Conservation (phyloP, 352 stramenopile species). For the Hyaloperonospora brassicae region DNA sequence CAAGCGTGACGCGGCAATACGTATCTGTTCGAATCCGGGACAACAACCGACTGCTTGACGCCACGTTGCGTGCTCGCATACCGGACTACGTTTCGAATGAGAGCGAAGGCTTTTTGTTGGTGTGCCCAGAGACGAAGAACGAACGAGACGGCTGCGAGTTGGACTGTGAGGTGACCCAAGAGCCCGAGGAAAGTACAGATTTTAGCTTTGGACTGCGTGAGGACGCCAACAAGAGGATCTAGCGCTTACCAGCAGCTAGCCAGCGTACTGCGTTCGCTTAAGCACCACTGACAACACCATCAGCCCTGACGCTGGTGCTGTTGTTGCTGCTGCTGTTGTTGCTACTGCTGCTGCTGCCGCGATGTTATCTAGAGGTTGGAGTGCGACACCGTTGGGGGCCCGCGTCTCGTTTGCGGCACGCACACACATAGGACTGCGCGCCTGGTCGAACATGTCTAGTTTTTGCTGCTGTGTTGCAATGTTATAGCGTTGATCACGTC, state of each 20-base stretch:
- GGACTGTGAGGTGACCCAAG: constrained; percentile 9
- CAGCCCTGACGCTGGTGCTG: constrained; percentile 27
- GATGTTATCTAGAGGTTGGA: not conserved
- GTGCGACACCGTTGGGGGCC: not conserved
- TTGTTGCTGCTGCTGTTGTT: constrained; percentile 18
- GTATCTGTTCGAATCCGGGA: constrained; percentile 73
- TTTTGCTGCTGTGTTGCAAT: too few relatives aligned
- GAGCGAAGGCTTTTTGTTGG: constrained; percentile 58
- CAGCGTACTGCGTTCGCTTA: constrained; percentile 6
- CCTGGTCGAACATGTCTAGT: too few relatives aligned
- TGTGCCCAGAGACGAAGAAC: constrained; percentile 43
- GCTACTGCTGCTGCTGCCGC: not conserved
- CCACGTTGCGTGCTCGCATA: constrained; percentile 58
- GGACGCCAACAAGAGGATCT: constrained; percentile 34
- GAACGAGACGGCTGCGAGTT: constrained; percentile 11
- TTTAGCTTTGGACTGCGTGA: constrained; percentile 36
- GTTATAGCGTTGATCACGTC: too few relatives aligned
- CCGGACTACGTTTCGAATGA: constrained; percentile 63
- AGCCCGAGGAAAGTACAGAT: constrained; percentile 5
- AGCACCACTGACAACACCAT: constrained; percentile 23
- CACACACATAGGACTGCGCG: too few relatives aligned
- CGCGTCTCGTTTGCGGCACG: too few relatives aligned
- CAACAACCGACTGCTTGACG: constrained; percentile 74
- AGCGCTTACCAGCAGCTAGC: constrained; percentile 20
- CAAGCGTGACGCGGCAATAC: constrained; percentile 73